These are phyloP conservation scores for Sclerotinia spermophila DNA, from an alignment of 2,329 filamentous ascomycete species.

Conservation along the genomic window DNA sequence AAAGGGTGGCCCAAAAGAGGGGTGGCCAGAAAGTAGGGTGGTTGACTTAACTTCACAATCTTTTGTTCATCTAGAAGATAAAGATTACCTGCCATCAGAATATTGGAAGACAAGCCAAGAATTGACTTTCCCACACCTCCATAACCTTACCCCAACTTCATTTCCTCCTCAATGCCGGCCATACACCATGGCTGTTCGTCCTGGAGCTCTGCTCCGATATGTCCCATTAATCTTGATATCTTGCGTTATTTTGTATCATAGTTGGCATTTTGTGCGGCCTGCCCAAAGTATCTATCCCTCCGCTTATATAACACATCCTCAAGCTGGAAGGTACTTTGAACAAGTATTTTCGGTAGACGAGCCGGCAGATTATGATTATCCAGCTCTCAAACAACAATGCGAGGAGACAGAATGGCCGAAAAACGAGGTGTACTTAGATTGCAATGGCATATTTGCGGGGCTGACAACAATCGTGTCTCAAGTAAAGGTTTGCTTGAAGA, in stretches of 20 bases:
- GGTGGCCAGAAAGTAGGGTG: too few relatives aligned
- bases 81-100: background rate
- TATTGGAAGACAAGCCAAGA: background rate
- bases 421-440: slow-evolving; percentile 37
- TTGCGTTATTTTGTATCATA: slow-evolving; percentile 4
- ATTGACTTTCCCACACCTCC: background rate
- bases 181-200: slow-evolving; percentile 6
- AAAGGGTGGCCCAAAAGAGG: too few relatives aligned
- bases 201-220: slow-evolving; percentile 8
- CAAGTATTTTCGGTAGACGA: slow-evolving; percentile 35
- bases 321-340: slow-evolving; percentile 32
- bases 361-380: slow-evolving; percentile 29
- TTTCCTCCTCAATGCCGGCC: slow-evolving; percentile 2
- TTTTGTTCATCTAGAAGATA: background rate
- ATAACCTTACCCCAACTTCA: background rate
- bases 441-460: slow-evolving; percentile 36
- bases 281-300: background rate
- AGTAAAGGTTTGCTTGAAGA: slow-evolving; percentile 39
- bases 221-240: slow-evolving; percentile 5
- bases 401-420: slow-evolving; percentile 23
- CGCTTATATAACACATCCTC: background rate
- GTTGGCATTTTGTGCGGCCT: background rate
- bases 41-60: slow-evolving; percentile 2
- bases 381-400: slow-evolving; percentile 31
- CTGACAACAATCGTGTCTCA: slow-evolving; percentile 39